These are phyloP conservation scores for Zygoascus bituminiphila DNA, from an alignment of 805 yeast genomes.

Conservation along the genomic window DNA sequence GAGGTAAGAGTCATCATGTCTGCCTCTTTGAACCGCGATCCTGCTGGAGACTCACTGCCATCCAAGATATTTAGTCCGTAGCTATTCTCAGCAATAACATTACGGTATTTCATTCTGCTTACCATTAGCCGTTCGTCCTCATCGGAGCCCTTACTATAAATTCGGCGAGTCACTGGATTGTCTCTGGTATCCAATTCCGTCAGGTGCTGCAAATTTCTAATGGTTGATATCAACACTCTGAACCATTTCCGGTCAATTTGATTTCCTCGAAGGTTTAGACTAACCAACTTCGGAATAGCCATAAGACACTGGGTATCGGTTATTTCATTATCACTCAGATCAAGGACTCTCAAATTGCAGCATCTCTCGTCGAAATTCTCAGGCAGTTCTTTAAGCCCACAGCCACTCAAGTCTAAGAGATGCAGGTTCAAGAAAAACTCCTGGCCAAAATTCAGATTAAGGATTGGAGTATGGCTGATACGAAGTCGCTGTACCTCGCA, in stretches of 20 bases:
- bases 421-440: slow-evolving; percentile 27
- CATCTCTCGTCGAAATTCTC: slow-evolving; percentile 17
- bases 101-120: neutral
- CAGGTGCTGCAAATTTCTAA: slow-evolving; percentile 15
- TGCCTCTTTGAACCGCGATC: neutral
- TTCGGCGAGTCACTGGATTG: slow-evolving; percentile 24
- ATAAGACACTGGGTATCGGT: slow-evolving; percentile 21
- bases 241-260: slow-evolving; percentile 13
- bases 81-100: neutral
- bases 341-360: slow-evolving; percentile 28
- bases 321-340: slow-evolving; percentile 25
- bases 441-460: slow-evolving; percentile 36
- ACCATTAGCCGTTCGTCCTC: neutral
- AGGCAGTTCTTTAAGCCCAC: slow-evolving; percentile 22
- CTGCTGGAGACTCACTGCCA: neutral
- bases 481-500: slow-evolving; percentile 1
- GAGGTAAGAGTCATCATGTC: neutral
- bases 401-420: slow-evolving; percentile 24
- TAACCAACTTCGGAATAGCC: slow-evolving; percentile 22
- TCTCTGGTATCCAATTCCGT: slow-evolving; percentile 24
- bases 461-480: slow-evolving; percentile 18
- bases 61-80: neutral
- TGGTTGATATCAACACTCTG: slow-evolving; percentile 15
- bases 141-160: slow-evolving; percentile 14
- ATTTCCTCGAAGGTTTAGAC: slow-evolving; percentile 24